These are phyloP conservation scores for Paracorniculantispora psalliotae DNA, from an alignment of 2,329 filamentous ascomycete species.

Conservation along the genomic window DNA sequence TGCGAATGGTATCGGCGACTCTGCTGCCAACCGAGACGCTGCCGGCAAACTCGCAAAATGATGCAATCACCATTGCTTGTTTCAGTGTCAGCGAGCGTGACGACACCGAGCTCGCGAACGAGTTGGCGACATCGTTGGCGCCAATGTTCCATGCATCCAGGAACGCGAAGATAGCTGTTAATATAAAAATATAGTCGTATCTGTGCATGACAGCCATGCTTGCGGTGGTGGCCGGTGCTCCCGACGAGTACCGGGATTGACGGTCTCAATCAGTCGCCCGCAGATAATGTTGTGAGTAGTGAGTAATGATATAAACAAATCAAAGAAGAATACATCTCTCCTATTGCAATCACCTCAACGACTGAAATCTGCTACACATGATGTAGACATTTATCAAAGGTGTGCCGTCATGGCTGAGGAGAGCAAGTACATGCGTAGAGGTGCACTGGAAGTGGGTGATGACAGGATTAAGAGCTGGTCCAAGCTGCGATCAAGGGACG, in stretches of 20 bases:
- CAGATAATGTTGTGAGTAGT: neutral
- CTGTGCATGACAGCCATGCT: conserved; percentile 37
- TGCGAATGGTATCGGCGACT: conserved; percentile 42
- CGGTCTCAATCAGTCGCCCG: neutral
- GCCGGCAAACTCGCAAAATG: conserved; percentile 40
- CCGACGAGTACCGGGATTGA: neutral
- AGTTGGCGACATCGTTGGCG: conserved; percentile 47
- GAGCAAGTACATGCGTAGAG: neutral
- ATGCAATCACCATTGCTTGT: conserved; percentile 40
- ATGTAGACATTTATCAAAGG: neutral
- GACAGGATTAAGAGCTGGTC: conserved; percentile 8
- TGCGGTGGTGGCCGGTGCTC: neutral
- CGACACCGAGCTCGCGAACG: conserved; percentile 42
- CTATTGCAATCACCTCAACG: neutral
- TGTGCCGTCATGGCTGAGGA: neutral
- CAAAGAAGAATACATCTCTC: neutral
- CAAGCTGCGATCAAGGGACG: neutral
- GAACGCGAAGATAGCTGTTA: conserved; percentile 51
- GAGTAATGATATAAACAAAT: neutral
- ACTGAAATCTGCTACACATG: neutral
- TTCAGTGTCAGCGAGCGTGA: conserved; percentile 42
- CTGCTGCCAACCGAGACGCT: conserved; percentile 34
- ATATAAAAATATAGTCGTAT: conserved; percentile 53
- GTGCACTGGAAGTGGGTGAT: neutral
- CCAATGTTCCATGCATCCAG: conserved; percentile 58